Evolutionary conservation across 2,329 filamentous ascomycete species (phyloP).

Genomic region (Calonectria leucothoes): DNA sequence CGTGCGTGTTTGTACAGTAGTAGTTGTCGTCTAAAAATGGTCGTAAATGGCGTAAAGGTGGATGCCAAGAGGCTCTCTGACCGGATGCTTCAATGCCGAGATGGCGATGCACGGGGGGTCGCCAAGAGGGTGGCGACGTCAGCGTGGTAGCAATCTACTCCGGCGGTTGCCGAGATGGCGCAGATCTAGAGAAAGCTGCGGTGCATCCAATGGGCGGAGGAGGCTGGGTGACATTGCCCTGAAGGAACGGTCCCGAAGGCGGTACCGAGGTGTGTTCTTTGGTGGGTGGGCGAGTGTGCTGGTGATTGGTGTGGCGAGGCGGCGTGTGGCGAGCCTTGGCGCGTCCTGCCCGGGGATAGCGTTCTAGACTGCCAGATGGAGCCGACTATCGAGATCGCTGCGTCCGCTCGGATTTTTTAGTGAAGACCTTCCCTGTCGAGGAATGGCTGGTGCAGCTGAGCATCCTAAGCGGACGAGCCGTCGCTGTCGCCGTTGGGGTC

Average conservation of each 20-base stretch:
- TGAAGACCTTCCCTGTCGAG: background rate
- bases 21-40: conserved; percentile 12
- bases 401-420: conserved; percentile 10
- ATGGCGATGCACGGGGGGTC: background rate
- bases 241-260: background rate
- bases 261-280: background rate
- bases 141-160: background rate
- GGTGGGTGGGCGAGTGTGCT: conserved; percentile 9
- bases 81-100: background rate
- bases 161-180: conserved; percentile 19
- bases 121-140: background rate
- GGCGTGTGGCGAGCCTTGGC: conserved; percentile 17
- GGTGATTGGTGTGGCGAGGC: conserved; percentile 11
- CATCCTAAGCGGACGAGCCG: conserved; percentile 27
- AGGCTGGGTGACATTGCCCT: conserved; percentile 11
- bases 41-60: background rate
- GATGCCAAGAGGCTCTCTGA: background rate
- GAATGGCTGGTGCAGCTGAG: conserved; percentile 26
- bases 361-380: conserved; percentile 13
- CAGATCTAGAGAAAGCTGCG: conserved; percentile 2
- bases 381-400: conserved; percentile 9
- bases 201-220: conserved; percentile 2
- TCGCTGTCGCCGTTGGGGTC: conserved; percentile 39
- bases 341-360: background rate
- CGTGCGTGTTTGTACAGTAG: conserved; percentile 10